Evolutionary conservation across 805 yeast species (phyloP), one percentile per base, ranked within the genome.

Genomic region (Saturnispora galanensis): DNA sequence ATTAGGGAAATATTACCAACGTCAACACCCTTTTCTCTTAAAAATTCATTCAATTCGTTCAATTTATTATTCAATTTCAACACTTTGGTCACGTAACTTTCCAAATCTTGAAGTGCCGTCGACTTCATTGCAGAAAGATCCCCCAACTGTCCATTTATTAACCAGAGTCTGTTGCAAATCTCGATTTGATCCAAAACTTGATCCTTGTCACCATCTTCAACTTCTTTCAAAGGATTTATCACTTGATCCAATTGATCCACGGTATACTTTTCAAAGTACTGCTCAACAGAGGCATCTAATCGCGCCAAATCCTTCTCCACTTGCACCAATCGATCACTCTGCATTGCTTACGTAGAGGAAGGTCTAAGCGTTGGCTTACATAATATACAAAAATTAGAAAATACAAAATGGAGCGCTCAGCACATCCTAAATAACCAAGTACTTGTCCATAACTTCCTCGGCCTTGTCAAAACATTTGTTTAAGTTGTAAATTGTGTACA

Each of bases 401-500:
- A 33, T 32, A 30, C 10, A 31, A 28, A 37, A 29, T 16, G 15
- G 34, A 16, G 32, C 42, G 21, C 15, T 12, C 32, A 33, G 31
- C 15, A 52, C 55, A 75, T 18, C 69, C 74, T 40, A 60, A 13
- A 62, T 49, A 33, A 50, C 57, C 39, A 90, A 66, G 60, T 84
- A 81, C 56, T 71, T 64, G 42, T 81, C 82, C 64, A 86, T 78
- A 16, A 89, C 59, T 33, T 66, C 62, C 45, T 76, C 70, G 0
- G 96, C 89, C 36, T 81, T 66, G 44, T 64, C 64, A 10, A 76
- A 65, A 56, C 89, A 89, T 4, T 94, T 95, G 57, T 81, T 81
- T 51, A 74, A 68, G 47, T 78, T 79, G 62, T 86, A 90, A 18
- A 90, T 82, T 54, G 81, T 69, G 30, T 79, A 71, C 52, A 88